phyloP scores from a whole-genome alignment of 257 asterid genomes.

The Parsonsia alboflavescens region DNA sequence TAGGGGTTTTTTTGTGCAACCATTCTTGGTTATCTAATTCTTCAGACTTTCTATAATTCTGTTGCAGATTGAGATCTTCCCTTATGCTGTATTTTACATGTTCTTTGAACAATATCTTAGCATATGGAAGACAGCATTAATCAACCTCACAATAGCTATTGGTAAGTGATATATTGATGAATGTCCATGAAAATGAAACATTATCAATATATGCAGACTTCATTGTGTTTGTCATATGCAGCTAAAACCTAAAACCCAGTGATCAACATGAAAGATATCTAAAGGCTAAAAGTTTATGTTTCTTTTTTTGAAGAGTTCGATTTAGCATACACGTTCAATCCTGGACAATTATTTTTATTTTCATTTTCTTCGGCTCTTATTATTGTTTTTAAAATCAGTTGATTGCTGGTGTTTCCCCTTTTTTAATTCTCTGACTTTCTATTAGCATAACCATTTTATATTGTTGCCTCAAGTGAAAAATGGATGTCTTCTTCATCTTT shows the following conservation, averaged over 20 bases:
- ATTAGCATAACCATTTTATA: not conserved
- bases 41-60: not conserved
- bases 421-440: not conserved
- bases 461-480: not conserved
- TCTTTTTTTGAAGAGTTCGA: not conserved
- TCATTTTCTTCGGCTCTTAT: not conserved
- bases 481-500: not conserved
- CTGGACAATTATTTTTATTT: not conserved
- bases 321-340: not conserved
- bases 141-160: constrained; percentile 84
- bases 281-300: not conserved
- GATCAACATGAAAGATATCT: not conserved
- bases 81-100: constrained; percentile 86
- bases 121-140: constrained; percentile 89
- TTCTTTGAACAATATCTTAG: constrained; percentile 93
- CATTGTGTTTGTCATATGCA: not conserved
- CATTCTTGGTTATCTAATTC: not conserved
- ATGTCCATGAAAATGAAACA: not conserved
- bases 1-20: not conserved
- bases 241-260: not conserved
- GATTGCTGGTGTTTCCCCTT: not conserved
- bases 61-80: constrained; percentile 84
- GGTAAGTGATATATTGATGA: constrained; percentile 45
- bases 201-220: not conserved
- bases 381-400: not conserved